phyloP scores from a whole-genome alignment of 2,329 filamentous ascomycete species.

The Pleomassaria siparia region DNA sequence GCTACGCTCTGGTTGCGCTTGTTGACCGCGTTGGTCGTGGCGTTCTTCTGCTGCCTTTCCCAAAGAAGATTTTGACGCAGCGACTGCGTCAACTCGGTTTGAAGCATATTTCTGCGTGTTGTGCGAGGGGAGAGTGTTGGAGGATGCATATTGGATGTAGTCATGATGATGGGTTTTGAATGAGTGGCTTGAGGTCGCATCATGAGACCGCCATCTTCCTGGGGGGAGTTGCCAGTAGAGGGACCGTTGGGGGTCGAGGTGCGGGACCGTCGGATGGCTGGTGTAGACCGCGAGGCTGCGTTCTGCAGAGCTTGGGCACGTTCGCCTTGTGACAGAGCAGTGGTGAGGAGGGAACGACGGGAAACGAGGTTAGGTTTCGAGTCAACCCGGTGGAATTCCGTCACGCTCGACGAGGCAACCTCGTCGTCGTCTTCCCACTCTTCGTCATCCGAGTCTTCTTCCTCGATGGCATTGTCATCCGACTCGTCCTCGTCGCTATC shows the following conservation, averaged over 20 bases:
- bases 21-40: slow-evolving; percentile 82
- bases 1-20: slow-evolving; percentile 77
- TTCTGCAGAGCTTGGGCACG: slow-evolving; percentile 70
- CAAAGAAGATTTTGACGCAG: slow-evolving; percentile 88
- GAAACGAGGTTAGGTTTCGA: slow-evolving; percentile 84
- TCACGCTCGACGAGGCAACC: slow-evolving; percentile 78
- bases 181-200: slow-evolving; percentile 60
- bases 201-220: slow-evolving; percentile 59
- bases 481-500: slow-evolving; percentile 58
- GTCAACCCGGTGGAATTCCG: slow-evolving; percentile 91
- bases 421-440: slow-evolving; percentile 65
- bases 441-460: slow-evolving; percentile 57
- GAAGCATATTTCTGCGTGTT: slow-evolving; percentile 91
- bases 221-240: slow-evolving; percentile 62
- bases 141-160: slow-evolving; percentile 68
- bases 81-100: slow-evolving; percentile 90
- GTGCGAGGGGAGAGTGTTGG: slow-evolving; percentile 86
- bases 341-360: slow-evolving; percentile 83
- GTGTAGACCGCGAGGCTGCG: slow-evolving; percentile 60
- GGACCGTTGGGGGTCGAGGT: slow-evolving; percentile 70
- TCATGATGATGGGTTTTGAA: slow-evolving; percentile 79
- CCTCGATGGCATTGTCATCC: slow-evolving; percentile 62
- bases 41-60: slow-evolving; percentile 93
- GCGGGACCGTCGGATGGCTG: slow-evolving; percentile 59
- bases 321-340: slow-evolving; percentile 81